Base-by-base conservation (phyloP, 2,329 filamentous ascomycete genomes). In the Curvularia sp. region DNA sequence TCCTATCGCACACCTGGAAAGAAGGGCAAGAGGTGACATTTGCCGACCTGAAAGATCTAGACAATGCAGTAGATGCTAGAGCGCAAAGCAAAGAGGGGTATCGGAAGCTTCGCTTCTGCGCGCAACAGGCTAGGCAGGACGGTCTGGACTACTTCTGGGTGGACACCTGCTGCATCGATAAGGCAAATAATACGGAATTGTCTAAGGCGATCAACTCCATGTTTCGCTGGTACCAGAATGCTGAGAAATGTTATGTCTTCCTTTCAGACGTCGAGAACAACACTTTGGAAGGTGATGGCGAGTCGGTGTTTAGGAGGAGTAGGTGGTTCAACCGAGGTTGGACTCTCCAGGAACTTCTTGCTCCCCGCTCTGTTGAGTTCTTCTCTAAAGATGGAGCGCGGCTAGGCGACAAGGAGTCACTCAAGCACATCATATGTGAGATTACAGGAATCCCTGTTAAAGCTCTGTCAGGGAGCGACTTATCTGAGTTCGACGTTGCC, bases 281-380 rank as follows among this genome's bases (percentile, higher is more conserved):
- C 18, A 23, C n/a, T 32, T n/a, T 21, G 13, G 27, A 49, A 42
- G 27, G 19, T 6, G 15, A 47, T 41, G 21, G 39, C n/a, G 21
- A 52, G 36, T 28, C 13, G 12, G 54, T 54, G 2, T 63, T 67
- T 12, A 21, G 1, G 15, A 15, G 25, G n/a, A 65, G 62, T 30
- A 58, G 57, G 28, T 67, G 62, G 60, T 65, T 65, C 27, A 62
- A 49, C 5, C 54, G 60, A n/a, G n/a, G n/a, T n/a, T n/a, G n/a
- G n/a, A n/a, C n/a, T n/a, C 13, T 42, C 23, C 64, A 67, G 10
- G 64, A 68, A 9, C 63, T 67, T n/a, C 34, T 68, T 2, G 66
- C 66, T 30, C 64, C 64, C 0, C 6, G 4, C 0, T 49, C 27
- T 0, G 60, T 67, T 0, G 57, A 57, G 7, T 68, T 68, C 43